Evolutionary conservation across 208 protist genomes (phyloP).

Genomic region (Crithidia bombi): DNA sequence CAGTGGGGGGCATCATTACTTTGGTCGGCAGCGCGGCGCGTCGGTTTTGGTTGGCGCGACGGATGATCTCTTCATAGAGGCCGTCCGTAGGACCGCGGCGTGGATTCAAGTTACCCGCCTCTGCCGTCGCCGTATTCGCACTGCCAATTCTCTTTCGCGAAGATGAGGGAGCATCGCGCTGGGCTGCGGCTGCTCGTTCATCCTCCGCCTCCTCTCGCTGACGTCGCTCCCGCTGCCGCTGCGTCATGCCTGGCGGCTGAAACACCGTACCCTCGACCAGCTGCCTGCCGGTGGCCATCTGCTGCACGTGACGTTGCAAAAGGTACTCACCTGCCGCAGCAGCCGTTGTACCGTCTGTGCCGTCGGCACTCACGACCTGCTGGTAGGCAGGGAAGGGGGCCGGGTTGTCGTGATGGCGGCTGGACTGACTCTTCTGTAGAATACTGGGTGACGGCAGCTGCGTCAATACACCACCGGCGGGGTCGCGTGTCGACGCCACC

Average conservation of each 20-base stretch:
- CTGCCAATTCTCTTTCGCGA: background rate
- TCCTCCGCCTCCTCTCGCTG: conserved; percentile 5
- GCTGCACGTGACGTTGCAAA: conserved; percentile 61
- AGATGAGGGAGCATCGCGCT: background rate
- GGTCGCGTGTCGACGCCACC: conserved; percentile 48
- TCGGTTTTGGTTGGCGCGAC: conserved; percentile 22
- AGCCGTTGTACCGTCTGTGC: background rate
- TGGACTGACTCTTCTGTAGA: conserved; percentile 1
- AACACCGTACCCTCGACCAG: conserved; percentile 33
- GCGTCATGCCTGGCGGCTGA: conserved; percentile 7
- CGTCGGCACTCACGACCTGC: background rate
- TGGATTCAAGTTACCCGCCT: background rate
- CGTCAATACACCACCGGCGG: conserved; percentile 22
- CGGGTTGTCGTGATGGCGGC: background rate
- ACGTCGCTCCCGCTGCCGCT: conserved; percentile 3
- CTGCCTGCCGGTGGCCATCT: conserved; percentile 38
- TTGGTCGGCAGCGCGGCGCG: conserved; percentile 22
- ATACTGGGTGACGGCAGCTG: conserved; percentile 29
- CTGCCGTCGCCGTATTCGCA: background rate
- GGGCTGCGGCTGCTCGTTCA: background rate
- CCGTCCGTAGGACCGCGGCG: conserved; percentile 16
- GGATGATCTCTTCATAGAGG: conserved; percentile 29
- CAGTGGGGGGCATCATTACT: background rate
- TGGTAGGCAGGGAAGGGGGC: conserved; percentile 32
- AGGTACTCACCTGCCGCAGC: conserved; percentile 28